Evolutionary conservation across 1,284 basidiomycete species (phyloP).

Genomic region (Flammula alnicola): DNA sequence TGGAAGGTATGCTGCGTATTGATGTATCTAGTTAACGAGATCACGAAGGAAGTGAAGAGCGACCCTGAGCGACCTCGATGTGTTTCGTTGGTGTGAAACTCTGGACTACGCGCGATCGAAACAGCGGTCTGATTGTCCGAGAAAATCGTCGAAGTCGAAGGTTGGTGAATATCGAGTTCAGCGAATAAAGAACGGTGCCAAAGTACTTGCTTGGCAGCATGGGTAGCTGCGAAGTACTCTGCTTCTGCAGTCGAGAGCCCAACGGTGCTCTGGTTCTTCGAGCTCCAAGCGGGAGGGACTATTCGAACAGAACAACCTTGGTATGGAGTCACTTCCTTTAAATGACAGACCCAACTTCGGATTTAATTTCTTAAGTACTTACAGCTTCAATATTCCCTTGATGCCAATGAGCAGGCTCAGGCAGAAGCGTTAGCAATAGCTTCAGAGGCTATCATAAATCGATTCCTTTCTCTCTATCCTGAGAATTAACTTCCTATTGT

Average conservation of each 20-base stretch:
- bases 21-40: slow-evolving; percentile 23
- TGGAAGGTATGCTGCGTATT: slow-evolving; percentile 21
- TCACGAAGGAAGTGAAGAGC: slow-evolving; percentile 43
- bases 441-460: too few relatives aligned
- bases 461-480: too few relatives aligned
- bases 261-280: slow-evolving; percentile 38
- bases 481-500: too few relatives aligned
- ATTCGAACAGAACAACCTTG: too few relatives aligned
- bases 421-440: too few relatives aligned
- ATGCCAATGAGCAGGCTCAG: too few relatives aligned
- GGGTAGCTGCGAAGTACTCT: slow-evolving; percentile 36
- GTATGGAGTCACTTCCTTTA: too few relatives aligned
- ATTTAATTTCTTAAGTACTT: too few relatives aligned
- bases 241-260: slow-evolving; percentile 35
- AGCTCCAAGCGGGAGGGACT: slow-evolving; percentile 39
- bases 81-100: slow-evolving; percentile 43
- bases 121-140: slow-evolving; percentile 42
- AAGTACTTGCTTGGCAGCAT: slow-evolving; percentile 35
- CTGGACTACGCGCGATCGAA: slow-evolving; percentile 35
- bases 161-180: slow-evolving; percentile 24
- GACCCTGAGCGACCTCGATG: slow-evolving; percentile 41
- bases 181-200: slow-evolving; percentile 35
- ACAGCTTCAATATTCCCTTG: too few relatives aligned
- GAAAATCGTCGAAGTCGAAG: slow-evolving; percentile 24
- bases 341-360: too few relatives aligned